These are phyloP conservation scores for Dryas integrifolia DNA, from an alignment of 331 rosid genomes.

Conservation along the genomic window DNA sequence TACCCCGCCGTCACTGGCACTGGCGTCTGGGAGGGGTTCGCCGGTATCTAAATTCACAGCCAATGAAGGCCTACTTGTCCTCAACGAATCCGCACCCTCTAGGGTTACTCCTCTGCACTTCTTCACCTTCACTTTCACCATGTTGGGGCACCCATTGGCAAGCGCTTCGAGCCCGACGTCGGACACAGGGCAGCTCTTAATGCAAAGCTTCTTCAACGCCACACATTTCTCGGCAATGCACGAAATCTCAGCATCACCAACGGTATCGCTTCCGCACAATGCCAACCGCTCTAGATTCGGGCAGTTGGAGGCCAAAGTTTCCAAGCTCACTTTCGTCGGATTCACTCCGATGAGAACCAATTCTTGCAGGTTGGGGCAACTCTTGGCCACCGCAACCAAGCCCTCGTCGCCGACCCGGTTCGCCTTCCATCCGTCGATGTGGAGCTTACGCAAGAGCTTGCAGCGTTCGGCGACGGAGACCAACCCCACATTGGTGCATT, in stretches of 20 bases:
- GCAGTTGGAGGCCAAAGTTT: constrained; percentile 76
- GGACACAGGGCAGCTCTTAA: constrained; percentile 91
- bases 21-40: constrained; percentile 63
- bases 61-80: constrained; percentile 55
- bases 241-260: constrained; percentile 81
- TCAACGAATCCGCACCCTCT: constrained; percentile 82
- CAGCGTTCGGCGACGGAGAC: constrained; percentile 69
- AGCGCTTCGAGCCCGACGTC: constrained; percentile 74
- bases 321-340: constrained; percentile 78
- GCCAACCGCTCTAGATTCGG: constrained; percentile 85
- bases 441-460: constrained; percentile 81
- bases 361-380: constrained; percentile 80
- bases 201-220: constrained; percentile 92
- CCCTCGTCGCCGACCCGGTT: constrained; percentile 91
- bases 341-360: constrained; percentile 87
- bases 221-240: constrained; percentile 85
- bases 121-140: constrained; percentile 95
- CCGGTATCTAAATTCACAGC: constrained; percentile 83
- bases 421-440: constrained; percentile 93
- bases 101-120: constrained; percentile 82
- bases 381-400: constrained; percentile 67
- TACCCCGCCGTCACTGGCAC: constrained; percentile 77
- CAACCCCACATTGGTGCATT: constrained; percentile 78
- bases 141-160: constrained; percentile 86
- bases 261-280: constrained; percentile 88